phyloP scores from a whole-genome alignment of 2,329 filamentous ascomycete species.

The Pleomassaria siparia region DNA sequence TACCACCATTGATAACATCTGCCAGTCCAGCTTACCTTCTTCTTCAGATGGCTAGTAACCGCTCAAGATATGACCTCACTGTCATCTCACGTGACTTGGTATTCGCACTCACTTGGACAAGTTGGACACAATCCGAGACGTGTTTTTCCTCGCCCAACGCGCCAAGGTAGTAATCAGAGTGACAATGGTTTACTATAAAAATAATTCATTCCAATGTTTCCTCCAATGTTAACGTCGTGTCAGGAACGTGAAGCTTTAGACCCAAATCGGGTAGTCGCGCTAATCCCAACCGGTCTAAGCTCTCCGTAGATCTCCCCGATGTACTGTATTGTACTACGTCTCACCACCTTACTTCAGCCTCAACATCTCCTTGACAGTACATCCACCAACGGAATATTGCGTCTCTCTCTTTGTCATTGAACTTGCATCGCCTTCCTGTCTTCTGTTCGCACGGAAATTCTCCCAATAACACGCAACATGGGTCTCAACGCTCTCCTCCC shows the following conservation, averaged over 20 bases:
- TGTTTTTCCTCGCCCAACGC: too few relatives aligned
- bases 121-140: too few relatives aligned
- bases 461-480: conserved; percentile 19
- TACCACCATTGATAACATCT: too few relatives aligned
- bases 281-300: conserved; percentile 23
- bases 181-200: not conserved
- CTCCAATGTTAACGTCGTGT: conserved; percentile 24
- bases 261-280: conserved; percentile 14
- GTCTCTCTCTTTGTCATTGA: not conserved
- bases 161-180: not conserved
- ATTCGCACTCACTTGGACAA: too few relatives aligned
- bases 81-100: too few relatives aligned
- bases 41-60: too few relatives aligned
- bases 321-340: too few relatives aligned
- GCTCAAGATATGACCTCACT: too few relatives aligned
- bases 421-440: not conserved
- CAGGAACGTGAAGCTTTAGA: conserved; percentile 21
- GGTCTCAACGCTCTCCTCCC: conserved; percentile 40
- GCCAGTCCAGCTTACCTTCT: too few relatives aligned
- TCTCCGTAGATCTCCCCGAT: conserved; percentile 9
- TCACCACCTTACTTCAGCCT: conserved; percentile 3
- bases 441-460: not conserved
- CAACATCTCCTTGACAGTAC: not conserved
- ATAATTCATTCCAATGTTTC: conserved; percentile 2
- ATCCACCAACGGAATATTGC: not conserved